These are phyloP conservation scores for Aspergillus sp. DNA, from an alignment of 2,329 filamentous ascomycete genomes.

Conservation along the genomic window DNA sequence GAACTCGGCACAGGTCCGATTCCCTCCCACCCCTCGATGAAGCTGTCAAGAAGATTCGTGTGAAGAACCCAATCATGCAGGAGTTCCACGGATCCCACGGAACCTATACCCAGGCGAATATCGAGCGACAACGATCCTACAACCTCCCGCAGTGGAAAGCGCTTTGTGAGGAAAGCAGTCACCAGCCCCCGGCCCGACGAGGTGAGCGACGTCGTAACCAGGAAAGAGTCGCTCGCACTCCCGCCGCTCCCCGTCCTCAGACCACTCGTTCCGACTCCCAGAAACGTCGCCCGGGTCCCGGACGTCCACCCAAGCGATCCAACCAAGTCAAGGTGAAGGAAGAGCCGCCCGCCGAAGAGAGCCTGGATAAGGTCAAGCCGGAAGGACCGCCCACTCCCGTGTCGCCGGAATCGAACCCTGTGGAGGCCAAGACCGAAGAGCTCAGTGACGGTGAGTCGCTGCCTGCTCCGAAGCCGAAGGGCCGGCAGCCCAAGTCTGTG, in stretches of 20 bases:
- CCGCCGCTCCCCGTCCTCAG: slow-evolving; percentile 31
- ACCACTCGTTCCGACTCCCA: slow-evolving; percentile 37
- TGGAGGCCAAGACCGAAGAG: slow-evolving; percentile 56
- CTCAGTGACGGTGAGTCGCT: slow-evolving; percentile 43
- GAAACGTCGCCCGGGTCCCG: slow-evolving; percentile 50
- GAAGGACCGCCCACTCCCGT: slow-evolving; percentile 54
- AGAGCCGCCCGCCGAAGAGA: slow-evolving; percentile 34
- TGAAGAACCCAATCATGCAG: slow-evolving; percentile 96
- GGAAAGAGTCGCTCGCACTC: slow-evolving; percentile 43
- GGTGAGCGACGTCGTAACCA: slow-evolving; percentile 58
- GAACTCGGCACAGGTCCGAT: slow-evolving; percentile 53
- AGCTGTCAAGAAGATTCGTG: slow-evolving; percentile 82
- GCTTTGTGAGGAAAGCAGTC: slow-evolving; percentile 89
- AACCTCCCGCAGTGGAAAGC: slow-evolving; percentile 95
- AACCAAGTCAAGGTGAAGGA: slow-evolving; percentile 40
- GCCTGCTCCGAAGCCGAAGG: slow-evolving; percentile 45
- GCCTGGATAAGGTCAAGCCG: slow-evolving; percentile 35
- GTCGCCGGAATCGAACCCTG: slow-evolving; percentile 52
- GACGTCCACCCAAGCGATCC: slow-evolving; percentile 36
- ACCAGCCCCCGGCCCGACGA: slow-evolving; percentile 88
- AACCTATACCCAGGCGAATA: slow-evolving; percentile 94
- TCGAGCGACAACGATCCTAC: slow-evolving; percentile 92
- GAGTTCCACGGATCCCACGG: slow-evolving; percentile 96
- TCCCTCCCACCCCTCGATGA: slow-evolving; percentile 76
- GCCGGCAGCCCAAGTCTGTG: slow-evolving; percentile 66